Conservation (phyloP, 768 basidiomycete genomes). For the Porphyrellus cyaneotinctus region DNA sequence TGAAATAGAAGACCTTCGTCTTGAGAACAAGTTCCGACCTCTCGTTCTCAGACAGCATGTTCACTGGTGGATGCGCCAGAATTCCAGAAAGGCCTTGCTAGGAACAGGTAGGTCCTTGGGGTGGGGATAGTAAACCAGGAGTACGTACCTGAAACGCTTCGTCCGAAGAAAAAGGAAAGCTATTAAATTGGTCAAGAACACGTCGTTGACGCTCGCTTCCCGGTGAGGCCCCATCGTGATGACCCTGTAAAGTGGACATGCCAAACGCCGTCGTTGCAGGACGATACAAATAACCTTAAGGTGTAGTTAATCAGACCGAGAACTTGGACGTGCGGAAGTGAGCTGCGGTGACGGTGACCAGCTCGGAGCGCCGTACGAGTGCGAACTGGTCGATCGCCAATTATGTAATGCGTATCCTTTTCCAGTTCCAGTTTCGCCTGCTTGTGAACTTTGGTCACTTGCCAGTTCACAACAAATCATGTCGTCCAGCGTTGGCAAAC, state of each 20-base stretch:
- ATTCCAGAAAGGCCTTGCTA: slow-evolving; percentile 69
- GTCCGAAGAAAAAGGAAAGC: slow-evolving; percentile 55
- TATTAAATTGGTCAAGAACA: slow-evolving; percentile 32
- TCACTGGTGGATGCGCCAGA: slow-evolving; percentile 38
- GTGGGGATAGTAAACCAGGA: not conserved
- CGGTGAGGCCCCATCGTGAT: slow-evolving; percentile 2
- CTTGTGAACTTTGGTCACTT: no score
- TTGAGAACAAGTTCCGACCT: slow-evolving; percentile 47
- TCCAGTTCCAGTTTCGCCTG: no score
- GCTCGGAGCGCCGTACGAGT: not conserved
- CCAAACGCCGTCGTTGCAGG: not conserved
- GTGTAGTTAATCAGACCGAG: slow-evolving; percentile 1
- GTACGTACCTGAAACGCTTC: slow-evolving; percentile 54
- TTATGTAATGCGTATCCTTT: slow-evolving; percentile 22
- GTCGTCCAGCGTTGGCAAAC: slow-evolving; percentile 45
- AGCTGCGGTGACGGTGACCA: not conserved
- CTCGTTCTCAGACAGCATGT: slow-evolving; percentile 35
- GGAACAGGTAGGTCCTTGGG: not conserved
- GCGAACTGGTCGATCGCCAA: slow-evolving; percentile 7
- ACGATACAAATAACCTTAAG: slow-evolving; percentile 15
- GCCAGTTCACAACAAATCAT: no score
- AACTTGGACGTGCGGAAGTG: slow-evolving; percentile 1
- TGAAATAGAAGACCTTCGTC: slow-evolving; percentile 71
- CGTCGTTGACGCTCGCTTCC: slow-evolving; percentile 16
- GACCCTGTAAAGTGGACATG: slow-evolving; percentile 21